A percentile compares a stretch with the other conserved stretches of the same genome.
phyloP scores from a whole-genome alignment of 1,284 basidiomycete genomes.

The Ustilago curta region DNA sequence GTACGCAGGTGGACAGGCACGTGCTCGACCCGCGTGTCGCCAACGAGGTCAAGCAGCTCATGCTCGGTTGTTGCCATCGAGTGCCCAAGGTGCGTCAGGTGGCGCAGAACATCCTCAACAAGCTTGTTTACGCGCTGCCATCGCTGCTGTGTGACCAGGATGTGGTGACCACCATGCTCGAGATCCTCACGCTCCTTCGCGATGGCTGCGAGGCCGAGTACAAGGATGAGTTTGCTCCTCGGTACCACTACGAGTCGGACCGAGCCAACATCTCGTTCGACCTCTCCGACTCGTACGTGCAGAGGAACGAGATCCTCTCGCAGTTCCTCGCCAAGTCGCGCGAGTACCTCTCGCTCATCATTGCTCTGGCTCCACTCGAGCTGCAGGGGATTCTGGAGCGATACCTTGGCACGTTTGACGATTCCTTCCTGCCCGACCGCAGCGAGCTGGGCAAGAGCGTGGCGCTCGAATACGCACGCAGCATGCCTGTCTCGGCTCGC shows the following conservation, averaged over 20 bases:
- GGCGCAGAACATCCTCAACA: slow-evolving; percentile 84
- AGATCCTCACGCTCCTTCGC: slow-evolving; percentile 88
- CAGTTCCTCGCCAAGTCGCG: slow-evolving; percentile 81
- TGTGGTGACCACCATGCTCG: slow-evolving; percentile 81
- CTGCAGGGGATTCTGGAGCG: slow-evolving; percentile 89
- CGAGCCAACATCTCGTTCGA: slow-evolving; percentile 80
- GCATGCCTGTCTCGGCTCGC: slow-evolving; percentile 51
- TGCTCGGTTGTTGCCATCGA: slow-evolving; percentile 85
- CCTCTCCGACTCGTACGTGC: slow-evolving; percentile 86
- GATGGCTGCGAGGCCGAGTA: slow-evolving; percentile 91
- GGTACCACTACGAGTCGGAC: slow-evolving; percentile 84
- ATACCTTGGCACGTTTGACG: slow-evolving; percentile 64
- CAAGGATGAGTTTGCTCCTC: slow-evolving; percentile 92
- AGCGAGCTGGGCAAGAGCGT: slow-evolving; percentile 65
- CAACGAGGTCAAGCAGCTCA: slow-evolving; percentile 80
- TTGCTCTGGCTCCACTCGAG: slow-evolving; percentile 89
- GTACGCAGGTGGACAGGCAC: slow-evolving; percentile 79
- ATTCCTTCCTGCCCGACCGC: slow-evolving; percentile 43
- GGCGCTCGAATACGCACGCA: slow-evolving; percentile 64
- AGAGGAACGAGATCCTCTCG: slow-evolving; percentile 84
- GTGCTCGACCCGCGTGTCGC: slow-evolving; percentile 80
- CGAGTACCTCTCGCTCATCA: slow-evolving; percentile 85
- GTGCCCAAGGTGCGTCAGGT: slow-evolving; percentile 83
- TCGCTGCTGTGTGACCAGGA: slow-evolving; percentile 90
- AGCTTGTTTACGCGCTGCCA: slow-evolving; percentile 90